Conservation (phyloP, 2,329 filamentous ascomycete species). For the Hymenoscyphus scutula region DNA sequence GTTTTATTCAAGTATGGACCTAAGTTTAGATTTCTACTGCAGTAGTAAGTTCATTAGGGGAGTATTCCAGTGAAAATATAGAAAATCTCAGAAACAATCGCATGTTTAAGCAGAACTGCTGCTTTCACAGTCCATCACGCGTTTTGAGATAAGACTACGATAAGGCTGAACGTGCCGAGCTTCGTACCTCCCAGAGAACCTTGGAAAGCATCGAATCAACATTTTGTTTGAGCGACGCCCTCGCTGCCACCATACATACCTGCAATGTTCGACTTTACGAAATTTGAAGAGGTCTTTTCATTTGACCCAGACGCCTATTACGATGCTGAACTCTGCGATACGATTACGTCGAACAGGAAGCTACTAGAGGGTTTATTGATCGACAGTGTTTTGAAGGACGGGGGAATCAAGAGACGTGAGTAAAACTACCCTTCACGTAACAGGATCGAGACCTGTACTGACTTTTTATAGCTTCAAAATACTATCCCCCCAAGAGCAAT, state of each 20-base stretch:
- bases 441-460: background rate
- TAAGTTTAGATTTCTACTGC: no score
- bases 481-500: slow-evolving; percentile 73
- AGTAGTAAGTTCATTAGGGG: no score
- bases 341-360: slow-evolving; percentile 66
- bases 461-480: slow-evolving; percentile 48
- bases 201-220: slow-evolving; percentile 15
- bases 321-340: slow-evolving; percentile 56
- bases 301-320: slow-evolving; percentile 60
- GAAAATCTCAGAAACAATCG: no score
- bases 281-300: slow-evolving; percentile 68
- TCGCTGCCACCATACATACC: slow-evolving; percentile 6
- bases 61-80: no score
- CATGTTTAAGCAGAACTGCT: no score
- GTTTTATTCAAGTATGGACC: no score
- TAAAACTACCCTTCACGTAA: slow-evolving; percentile 8
- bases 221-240: background rate
- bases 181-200: slow-evolving; percentile 8
- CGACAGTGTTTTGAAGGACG: slow-evolving; percentile 69
- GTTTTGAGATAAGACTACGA: slow-evolving; percentile 27
- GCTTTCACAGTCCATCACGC: no score
- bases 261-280: slow-evolving; percentile 60
- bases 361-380: slow-evolving; percentile 73
- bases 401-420: slow-evolving; percentile 68
- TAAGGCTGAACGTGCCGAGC: no score